phyloP scores from a whole-genome alignment of 192 early-diverging fungal genomes.

The Coemansia sp. region DNA sequence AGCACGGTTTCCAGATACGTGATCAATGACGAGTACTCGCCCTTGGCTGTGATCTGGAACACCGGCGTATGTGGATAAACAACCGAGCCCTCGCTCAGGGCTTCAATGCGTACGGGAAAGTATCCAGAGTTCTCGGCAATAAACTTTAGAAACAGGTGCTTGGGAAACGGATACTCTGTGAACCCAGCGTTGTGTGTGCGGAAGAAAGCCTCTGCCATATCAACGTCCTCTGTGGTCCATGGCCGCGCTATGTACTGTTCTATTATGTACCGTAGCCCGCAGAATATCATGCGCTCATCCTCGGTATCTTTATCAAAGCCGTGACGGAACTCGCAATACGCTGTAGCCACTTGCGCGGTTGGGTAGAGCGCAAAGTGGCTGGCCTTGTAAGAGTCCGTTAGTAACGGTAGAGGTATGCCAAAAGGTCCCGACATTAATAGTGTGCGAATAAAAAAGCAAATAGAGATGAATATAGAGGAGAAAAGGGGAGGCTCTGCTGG shows the following conservation, averaged over 20 bases:
- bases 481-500: neutral
- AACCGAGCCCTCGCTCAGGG: slow-evolving; percentile 81
- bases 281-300: slow-evolving; percentile 81
- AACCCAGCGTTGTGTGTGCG: slow-evolving; percentile 72
- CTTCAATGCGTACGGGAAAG: slow-evolving; percentile 83
- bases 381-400: slow-evolving; percentile 89
- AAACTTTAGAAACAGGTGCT: slow-evolving; percentile 76
- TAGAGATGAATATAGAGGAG: neutral
- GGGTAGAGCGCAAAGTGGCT: slow-evolving; percentile 80
- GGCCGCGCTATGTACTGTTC: slow-evolving; percentile 70
- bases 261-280: slow-evolving; percentile 86
- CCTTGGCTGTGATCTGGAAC: slow-evolving; percentile 78
- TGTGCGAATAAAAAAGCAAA: too few relatives aligned
- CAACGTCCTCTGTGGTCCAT: slow-evolving; percentile 76
- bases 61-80: slow-evolving; percentile 81
- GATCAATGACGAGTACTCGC: slow-evolving; percentile 74
- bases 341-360: slow-evolving; percentile 68
- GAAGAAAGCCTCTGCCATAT: slow-evolving; percentile 71
- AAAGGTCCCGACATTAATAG: slow-evolving; percentile 52
- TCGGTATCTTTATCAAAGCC: slow-evolving; percentile 65
- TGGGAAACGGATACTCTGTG: slow-evolving; percentile 75
- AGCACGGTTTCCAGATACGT: slow-evolving; percentile 81
- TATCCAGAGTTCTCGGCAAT: slow-evolving; percentile 81
- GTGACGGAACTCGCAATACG: slow-evolving; percentile 83
- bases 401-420: slow-evolving; percentile 65